Evolutionary conservation across 345 rosid genomes (phyloP).

Genomic region (Syzygium aqueum): DNA sequence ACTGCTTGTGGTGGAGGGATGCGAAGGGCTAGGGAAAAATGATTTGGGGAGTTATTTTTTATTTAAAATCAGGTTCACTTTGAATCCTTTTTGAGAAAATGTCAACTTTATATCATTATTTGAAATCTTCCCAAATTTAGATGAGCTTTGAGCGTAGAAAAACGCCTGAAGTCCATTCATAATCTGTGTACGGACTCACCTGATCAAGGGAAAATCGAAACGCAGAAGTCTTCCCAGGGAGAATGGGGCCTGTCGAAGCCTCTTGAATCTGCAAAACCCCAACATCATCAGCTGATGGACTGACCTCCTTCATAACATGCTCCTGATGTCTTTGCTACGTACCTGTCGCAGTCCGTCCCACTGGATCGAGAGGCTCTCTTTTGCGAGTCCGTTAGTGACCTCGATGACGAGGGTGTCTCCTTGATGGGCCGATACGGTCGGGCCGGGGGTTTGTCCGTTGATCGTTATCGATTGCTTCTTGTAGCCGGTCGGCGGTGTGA

Average conservation of each 20-base stretch:
- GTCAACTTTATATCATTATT: no score
- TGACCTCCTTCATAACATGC: not conserved
- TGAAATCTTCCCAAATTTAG: no score
- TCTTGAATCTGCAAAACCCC: constrained; percentile 35
- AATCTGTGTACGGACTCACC: constrained; percentile 18
- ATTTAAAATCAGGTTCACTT: no score
- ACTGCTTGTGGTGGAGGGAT: no score
- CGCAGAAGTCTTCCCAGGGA: constrained; percentile 57
- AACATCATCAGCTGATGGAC: not conserved
- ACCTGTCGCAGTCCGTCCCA: constrained; percentile 89
- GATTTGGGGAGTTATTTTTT: no score
- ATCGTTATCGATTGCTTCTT: constrained; percentile 50
- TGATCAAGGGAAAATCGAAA: constrained; percentile 65
- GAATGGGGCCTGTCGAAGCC: constrained; percentile 71
- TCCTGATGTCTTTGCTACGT: not conserved
- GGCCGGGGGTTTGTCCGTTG: constrained; percentile 66
- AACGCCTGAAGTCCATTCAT: no score
- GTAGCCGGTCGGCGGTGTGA: constrained; percentile 22
- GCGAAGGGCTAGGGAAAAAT: no score
- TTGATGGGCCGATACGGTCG: constrained; percentile 47
- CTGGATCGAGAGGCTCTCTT: constrained; percentile 60
- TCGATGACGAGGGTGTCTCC: constrained; percentile 61
- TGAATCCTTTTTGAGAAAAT: no score
- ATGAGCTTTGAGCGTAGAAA: no score
- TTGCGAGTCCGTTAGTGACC: constrained; percentile 47